These are phyloP conservation scores for Zasmidium angulare DNA, from an alignment of 2,329 filamentous ascomycete genomes.

Conservation along the genomic window DNA sequence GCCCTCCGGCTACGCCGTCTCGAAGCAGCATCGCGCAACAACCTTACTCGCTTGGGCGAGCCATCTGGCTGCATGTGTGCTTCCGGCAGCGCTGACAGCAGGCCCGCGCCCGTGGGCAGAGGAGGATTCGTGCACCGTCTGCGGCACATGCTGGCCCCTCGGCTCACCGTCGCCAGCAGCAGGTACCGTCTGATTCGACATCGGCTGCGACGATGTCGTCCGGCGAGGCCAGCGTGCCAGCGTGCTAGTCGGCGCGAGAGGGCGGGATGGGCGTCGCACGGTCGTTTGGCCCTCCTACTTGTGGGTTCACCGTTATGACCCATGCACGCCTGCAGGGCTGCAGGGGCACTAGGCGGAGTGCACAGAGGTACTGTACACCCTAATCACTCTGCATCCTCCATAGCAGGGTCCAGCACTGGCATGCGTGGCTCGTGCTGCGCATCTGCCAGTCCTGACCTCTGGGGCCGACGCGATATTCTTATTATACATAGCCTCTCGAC, in stretches of 20 bases:
- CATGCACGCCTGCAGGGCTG: constrained; percentile 8
- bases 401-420: constrained; percentile 1
- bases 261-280: constrained; percentile 13
- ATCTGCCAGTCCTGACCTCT: constrained; percentile 17
- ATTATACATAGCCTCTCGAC: constrained; percentile 31
- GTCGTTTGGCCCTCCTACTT: constrained; percentile 14
- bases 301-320: constrained; percentile 12
- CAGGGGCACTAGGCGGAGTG: constrained; percentile 18
- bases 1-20: constrained; percentile 10
- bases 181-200: too few species aligned
- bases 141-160: neutral
- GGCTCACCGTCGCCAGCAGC: constrained; percentile 12
- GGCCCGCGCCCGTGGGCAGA: neutral
- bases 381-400: constrained; percentile 20
- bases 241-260: too few species aligned
- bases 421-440: constrained; percentile 27
- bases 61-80: neutral
- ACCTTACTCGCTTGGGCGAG: constrained; percentile 5
- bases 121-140: neutral
- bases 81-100: constrained; percentile 1
- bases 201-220: constrained; percentile 12
- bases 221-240: neutral
- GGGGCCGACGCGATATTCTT: constrained; percentile 27
- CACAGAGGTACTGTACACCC: constrained; percentile 13
- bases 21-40: constrained; percentile 12